These are phyloP conservation scores for Boletus vinaceobasis DNA, from an alignment of 768 basidiomycete species.

Conservation along the genomic window DNA sequence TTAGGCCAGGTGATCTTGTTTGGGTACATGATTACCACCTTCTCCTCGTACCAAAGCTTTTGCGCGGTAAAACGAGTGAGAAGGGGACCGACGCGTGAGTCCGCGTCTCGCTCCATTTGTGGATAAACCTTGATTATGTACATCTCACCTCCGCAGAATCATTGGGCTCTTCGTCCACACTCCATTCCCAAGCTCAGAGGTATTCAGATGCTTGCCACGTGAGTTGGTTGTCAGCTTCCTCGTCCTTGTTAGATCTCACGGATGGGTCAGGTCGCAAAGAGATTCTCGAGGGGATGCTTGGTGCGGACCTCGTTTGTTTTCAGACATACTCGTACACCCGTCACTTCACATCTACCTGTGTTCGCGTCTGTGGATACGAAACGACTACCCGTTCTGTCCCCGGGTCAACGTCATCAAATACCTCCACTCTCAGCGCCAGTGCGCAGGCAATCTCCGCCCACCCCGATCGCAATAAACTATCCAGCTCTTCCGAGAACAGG, in stretches of 20 bases:
- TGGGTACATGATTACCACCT: conserved; percentile 97
- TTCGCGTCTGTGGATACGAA: conserved; percentile 96
- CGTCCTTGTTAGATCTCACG: conserved; percentile 1
- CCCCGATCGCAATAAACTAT: conserved; percentile 6
- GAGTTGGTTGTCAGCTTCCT: conserved; percentile 29
- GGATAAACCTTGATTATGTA: neutral
- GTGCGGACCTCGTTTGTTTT: conserved; percentile 95
- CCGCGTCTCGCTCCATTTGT: neutral
- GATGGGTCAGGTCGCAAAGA: conserved; percentile 70
- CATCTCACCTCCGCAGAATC: conserved; percentile 32
- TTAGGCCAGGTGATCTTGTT: conserved; percentile 86
- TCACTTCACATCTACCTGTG: conserved; percentile 92
- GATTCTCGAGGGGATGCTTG: conserved; percentile 96
- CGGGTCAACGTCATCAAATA: neutral
- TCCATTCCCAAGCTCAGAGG: conserved; percentile 94
- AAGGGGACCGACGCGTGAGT: conserved; percentile 27
- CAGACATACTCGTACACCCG: conserved; percentile 95
- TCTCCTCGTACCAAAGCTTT: conserved; percentile 81
- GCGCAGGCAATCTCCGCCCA: neutral
- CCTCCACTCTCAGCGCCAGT: conserved; percentile 2
- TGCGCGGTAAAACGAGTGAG: conserved; percentile 60
- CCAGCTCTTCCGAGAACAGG: conserved; percentile 15
- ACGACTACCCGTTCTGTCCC: conserved; percentile 40
- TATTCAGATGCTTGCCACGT: conserved; percentile 92
- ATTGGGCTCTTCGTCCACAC: conserved; percentile 96